Evolutionary conservation across 2,329 filamentous ascomycete genomes (phyloP), one percentile per base, ranked within the genome.

Genomic region (Verticillium nonalfalfae): DNA sequence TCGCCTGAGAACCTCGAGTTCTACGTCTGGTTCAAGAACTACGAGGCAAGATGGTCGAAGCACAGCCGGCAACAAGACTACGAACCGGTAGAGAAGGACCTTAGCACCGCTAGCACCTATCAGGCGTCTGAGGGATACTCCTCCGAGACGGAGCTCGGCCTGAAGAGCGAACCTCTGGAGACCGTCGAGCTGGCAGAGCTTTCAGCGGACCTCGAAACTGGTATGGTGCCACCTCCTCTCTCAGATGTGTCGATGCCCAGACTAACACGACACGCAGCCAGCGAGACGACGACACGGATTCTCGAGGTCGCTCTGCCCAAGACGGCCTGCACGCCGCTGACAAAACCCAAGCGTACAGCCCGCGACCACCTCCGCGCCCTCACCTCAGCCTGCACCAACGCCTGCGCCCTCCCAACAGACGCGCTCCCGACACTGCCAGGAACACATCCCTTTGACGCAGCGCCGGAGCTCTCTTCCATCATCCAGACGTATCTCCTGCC

Each of bases 1-100:
- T 80, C 78, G 1, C 71, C 77, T 0, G 79, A 81, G 69, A 81
- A 81, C 64, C 73, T 81, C 9, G 79, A 81, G 67, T 81, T 81
- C 62, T 81, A 78, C 64, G 72, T 81, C 45, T 81, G 79, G 79
- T 79, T 73, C 71, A 77, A 75, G 63, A 78, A 77, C 66, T 81
- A 79, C 61, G 74, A 81, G 64, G 65, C 68, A 66, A 50, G 60
- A 0, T 66, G 71, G 18, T 57, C 63, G 31, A 67, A 66, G 45
- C 67, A 66, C 0, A 61, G 59, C 26, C 60, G 62, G 3, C 61
- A 62, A 7, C 57, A 65, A 33, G 55, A 62, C 35, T 62, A 59
- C 15, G 36, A 58, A 11, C 35, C 64, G 4, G n/a, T n/a, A 3
- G 62, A 65, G 35, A 64, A 65, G 34, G 60, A 64, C 5, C 15